Base-by-base conservation (phyloP, 805 yeast genomes). In the Saccharomycopsis malanga region DNA sequence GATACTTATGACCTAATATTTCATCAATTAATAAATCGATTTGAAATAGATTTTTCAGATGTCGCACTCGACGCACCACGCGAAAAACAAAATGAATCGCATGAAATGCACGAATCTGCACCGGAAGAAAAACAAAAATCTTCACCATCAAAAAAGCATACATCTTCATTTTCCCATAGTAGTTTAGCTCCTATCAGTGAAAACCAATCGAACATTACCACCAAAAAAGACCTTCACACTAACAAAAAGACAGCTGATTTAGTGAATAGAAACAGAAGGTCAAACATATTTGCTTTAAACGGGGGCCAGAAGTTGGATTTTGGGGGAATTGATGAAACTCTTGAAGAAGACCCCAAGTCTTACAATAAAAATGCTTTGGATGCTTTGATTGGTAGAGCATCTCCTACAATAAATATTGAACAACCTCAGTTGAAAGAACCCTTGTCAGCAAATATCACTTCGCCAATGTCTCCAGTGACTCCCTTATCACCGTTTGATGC, bases 401-500 rank as follows among this genome's bases (percentile, higher is more conserved):
- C 32, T 25, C 36, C 22, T 20, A n/a, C 20, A 12, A 27, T 22
- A 25, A 43, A 48, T 14, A 46, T 38, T 29, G 44, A 50, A 17
- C 48, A 47, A 41, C 22, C 20, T 14, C 44, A 52, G 2, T 39
- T 50, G n/a, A n/a, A n/a, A n/a, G 49, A 50, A 37, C 43, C 49
- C 4, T 44, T 50, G 32, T 34, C 39, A 1, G 54, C 52, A 4
- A 39, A 48, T 20, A 34, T 14, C 18, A 36, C 45, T 2, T 38
- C 50, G 7, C 48, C 51, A 18, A 45, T 48, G 7, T 44, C 52
- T 17, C 54, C 54, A 25, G 52, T 51, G n/a, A 51, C 52, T 7
- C 54, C 54, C n/a, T 20, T 41, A 22, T 51, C 54, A 4, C 54
- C 54, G 10, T 51, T 51, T 34, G 44, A 17, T 23, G 24, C 25